Evolutionary conservation across 768 basidiomycete genomes (phyloP).

Genomic region (Gautieria morchelliformis): DNA sequence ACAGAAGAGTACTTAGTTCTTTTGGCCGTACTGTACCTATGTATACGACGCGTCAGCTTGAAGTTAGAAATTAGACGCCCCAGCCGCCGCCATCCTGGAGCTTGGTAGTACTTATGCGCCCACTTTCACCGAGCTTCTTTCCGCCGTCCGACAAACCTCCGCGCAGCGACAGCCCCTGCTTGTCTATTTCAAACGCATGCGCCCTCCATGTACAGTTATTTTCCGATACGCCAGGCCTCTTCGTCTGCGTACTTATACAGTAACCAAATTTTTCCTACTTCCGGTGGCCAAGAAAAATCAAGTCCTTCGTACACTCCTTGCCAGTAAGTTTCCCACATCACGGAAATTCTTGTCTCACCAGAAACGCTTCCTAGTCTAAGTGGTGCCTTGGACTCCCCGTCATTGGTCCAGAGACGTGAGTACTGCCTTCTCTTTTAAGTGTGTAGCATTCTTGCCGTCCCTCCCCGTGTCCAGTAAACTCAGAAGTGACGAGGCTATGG

Average conservation of each 20-base stretch:
- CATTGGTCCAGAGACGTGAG: neutral
- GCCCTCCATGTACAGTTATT: neutral
- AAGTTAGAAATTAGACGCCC: neutral
- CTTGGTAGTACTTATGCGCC: neutral
- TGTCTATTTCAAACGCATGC: slow-evolving; percentile 1
- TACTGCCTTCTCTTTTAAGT: neutral
- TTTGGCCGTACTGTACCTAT: neutral
- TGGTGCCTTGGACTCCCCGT: neutral
- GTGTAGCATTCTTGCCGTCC: neutral
- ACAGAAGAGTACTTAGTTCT: neutral
- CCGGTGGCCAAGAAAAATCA: neutral
- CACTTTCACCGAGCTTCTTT: slow-evolving; percentile 9
- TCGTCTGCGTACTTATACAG: neutral
- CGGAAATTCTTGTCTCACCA: neutral
- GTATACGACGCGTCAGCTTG: slow-evolving; percentile 10
- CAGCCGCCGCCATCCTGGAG: neutral
- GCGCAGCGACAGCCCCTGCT: neutral
- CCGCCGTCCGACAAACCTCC: slow-evolving; percentile 6
- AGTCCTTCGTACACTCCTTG: neutral
- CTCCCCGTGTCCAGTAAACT: neutral
- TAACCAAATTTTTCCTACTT: neutral
- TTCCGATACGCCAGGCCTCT: too few species aligned
- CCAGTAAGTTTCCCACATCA: neutral
- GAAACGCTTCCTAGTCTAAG: neutral
- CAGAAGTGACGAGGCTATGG: neutral